Evolutionary conservation across 495 filamentous ascomycete species (phyloP).

Genomic region (Neurospora sp.): DNA sequence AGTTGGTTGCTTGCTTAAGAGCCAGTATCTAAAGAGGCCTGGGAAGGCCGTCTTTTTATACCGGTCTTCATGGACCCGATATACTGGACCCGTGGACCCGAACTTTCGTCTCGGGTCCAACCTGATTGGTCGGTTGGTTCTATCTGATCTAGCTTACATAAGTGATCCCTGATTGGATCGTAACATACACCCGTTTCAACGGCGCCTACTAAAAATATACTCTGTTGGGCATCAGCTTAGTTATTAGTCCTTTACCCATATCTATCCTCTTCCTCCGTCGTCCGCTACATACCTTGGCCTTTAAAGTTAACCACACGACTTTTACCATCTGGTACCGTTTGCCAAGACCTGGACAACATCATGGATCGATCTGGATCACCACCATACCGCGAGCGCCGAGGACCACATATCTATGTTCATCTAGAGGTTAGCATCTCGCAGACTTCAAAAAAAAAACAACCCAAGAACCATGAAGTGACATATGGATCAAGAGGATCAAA

Average conservation of each 20-base stretch:
- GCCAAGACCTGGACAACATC: slow-evolving; percentile 3
- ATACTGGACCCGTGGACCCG: no score
- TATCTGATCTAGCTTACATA: no score
- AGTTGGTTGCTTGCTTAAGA: no score
- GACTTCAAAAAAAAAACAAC: slow-evolving; percentile 23
- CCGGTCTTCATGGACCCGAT: no score
- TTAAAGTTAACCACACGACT: slow-evolving; percentile 5
- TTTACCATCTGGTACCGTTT: slow-evolving; percentile 3
- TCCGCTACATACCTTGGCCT: background rate
- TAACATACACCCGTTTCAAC: background rate
- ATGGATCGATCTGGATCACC: slow-evolving; percentile 21
- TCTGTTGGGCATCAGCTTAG: background rate
- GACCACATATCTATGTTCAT: slow-evolving; percentile 37
- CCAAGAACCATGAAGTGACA: slow-evolving; percentile 33
- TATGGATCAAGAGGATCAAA: slow-evolving; percentile 28
- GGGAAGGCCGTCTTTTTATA: no score
- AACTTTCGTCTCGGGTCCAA: no score
- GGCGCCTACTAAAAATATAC: background rate
- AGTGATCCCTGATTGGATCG: no score
- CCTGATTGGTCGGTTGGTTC: no score
- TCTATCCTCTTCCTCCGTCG: background rate
- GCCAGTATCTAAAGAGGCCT: no score
- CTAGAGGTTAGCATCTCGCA: slow-evolving; percentile 38
- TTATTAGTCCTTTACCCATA: background rate
- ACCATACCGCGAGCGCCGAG: slow-evolving; percentile 12